A percentile compares a stretch with the other conserved stretches of the same genome.
Conservation (phyloP, 2,329 filamentous ascomycete species). For the Tolypocladium endophyticum region DNA sequence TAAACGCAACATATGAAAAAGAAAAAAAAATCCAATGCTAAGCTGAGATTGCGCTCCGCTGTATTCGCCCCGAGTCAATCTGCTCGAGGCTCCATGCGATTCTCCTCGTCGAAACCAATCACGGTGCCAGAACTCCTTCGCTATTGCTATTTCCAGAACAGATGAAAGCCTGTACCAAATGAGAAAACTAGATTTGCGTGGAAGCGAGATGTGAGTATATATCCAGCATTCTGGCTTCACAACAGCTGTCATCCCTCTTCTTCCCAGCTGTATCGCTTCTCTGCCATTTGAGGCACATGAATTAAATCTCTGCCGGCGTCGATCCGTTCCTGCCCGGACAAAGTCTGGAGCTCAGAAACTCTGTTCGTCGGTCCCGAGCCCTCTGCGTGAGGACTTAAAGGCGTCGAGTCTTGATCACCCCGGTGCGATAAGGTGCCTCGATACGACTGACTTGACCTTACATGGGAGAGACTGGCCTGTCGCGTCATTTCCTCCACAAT, state of each 20-base stretch:
- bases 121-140: constrained; percentile 8
- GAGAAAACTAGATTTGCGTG: neutral
- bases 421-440: neutral
- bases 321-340: constrained; percentile 22
- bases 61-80: neutral
- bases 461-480: constrained; percentile 10
- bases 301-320: constrained; percentile 33
- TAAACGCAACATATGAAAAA: neutral
- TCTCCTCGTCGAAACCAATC: neutral
- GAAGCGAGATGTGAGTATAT: no score
- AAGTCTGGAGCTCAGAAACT: neutral
- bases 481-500: constrained; percentile 16
- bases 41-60: neutral
- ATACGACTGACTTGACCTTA: neutral
- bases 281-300: constrained; percentile 40
- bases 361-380: neutral
- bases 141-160: constrained; percentile 5
- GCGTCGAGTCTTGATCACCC: neutral
- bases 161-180: constrained; percentile 1
- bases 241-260: constrained; percentile 12
- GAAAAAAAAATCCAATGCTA: neutral
- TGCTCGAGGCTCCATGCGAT: neutral
- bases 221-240: neutral
- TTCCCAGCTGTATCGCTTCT: constrained; percentile 42
- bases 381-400: neutral